phyloP scores from a whole-genome alignment of 805 yeast species.

The Jamesozyma piceae region DNA sequence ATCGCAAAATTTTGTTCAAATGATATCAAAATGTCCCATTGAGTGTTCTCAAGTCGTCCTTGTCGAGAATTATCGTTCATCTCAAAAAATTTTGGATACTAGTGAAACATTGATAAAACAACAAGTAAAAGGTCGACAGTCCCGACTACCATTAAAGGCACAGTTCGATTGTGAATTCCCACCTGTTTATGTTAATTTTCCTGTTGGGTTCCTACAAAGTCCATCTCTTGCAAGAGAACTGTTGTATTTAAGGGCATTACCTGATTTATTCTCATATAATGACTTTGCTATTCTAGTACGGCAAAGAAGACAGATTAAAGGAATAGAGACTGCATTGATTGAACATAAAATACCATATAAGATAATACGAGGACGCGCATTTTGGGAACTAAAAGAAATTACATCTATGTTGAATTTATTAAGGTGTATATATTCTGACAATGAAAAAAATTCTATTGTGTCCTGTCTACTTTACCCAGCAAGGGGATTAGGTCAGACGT shows the following conservation, averaged over 20 bases:
- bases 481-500: conserved; percentile 56
- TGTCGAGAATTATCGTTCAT: conserved; percentile 72
- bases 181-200: conserved; percentile 38
- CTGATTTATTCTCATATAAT: conserved; percentile 38
- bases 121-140: conserved; percentile 34
- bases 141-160: conserved; percentile 39
- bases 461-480: conserved; percentile 53
- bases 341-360: conserved; percentile 50
- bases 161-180: conserved; percentile 36
- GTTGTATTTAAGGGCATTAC: conserved; percentile 36
- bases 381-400: conserved; percentile 73
- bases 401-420: conserved; percentile 53
- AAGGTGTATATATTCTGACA: conserved; percentile 47
- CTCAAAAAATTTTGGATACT: conserved; percentile 50
- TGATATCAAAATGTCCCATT: conserved; percentile 37
- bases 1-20: conserved; percentile 50
- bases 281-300: conserved; percentile 71
- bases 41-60: conserved; percentile 35
- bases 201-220: conserved; percentile 46
- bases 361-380: conserved; percentile 63
- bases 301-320: conserved; percentile 50
- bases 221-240: conserved; percentile 50
- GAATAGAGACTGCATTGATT: conserved; percentile 55
- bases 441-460: conserved; percentile 51
- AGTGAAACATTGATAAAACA: conserved; percentile 60